Base-by-base conservation (phyloP, 371 early-diverging fungal species). In the Apophysomyces variabilis region DNA sequence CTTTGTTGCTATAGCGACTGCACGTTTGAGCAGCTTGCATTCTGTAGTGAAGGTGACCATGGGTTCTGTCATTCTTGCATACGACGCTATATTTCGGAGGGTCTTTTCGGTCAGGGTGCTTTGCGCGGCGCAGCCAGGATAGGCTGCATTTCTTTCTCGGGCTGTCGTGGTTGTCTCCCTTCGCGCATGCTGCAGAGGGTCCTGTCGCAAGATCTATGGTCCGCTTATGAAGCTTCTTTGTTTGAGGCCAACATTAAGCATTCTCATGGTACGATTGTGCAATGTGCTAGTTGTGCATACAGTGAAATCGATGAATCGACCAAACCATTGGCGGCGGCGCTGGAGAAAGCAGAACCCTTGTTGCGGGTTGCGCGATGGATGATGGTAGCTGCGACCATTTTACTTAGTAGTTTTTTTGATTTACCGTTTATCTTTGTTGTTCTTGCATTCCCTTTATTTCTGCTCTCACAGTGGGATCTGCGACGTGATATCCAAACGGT, bases 41-140 rank as follows among this genome's bases (percentile, higher is more conserved):
- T 72, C 66, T 89, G 89, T 66, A 76, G 70, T 44, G 73, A 85
- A 61, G 87, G 84, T 1, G 65, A 66, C 0, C 89, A 89, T 62
- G 62, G 84, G 39, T 87, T 85, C 63, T 87, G 87, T 67, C 68
- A 78, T 46, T 71, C 64, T 1, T 85, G 88, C 64, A 62, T 89
- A 7, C 61, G 58, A 5, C 75, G 62, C 7, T 81, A 74, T 39
- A 66, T 88, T 3, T 64, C 74, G 5, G 87, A 85, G 65, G 85
- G 86, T 0, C 57, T 87, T 11, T 88, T 85, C 71, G 89, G 87
- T 3, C 84, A 86, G 64, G 88, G 86, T 2, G 57, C 71, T n/a
- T 58, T 90, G 44, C 77, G 86, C 7, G 85, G 81, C 4, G 70
- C 67, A 32, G 46, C 70, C 4, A 63, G 80, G 5, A 71, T 68